A percentile compares a stretch with the other conserved stretches of the same genome.
Conservation (phyloP, 129 eudicot genomes). For the Lactuca saligna region DNA sequence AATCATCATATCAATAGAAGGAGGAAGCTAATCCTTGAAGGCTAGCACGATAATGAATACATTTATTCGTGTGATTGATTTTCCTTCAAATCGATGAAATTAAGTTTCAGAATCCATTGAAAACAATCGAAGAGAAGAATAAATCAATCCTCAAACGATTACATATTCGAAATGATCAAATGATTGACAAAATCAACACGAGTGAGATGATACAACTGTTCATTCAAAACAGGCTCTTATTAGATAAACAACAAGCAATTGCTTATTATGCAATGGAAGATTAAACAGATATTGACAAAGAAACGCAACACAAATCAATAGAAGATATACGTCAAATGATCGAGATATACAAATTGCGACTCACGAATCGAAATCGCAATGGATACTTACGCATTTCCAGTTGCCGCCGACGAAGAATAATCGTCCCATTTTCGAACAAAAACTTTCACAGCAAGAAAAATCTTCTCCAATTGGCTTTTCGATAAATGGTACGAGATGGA, state of each 20-base stretch:
- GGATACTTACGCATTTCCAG: conserved; percentile 64
- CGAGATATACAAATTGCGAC: neutral
- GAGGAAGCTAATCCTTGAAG: neutral
- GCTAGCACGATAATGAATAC: neutral
- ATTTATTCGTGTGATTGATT: neutral
- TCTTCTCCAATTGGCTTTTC: neutral
- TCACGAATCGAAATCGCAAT: neutral
- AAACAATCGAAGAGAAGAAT: neutral
- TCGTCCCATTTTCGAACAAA: conserved; percentile 42
- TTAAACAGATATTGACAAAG: neutral
- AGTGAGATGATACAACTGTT: neutral
- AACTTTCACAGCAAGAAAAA: conserved; percentile 10
- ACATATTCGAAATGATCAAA: neutral
- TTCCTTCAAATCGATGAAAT: too few relatives aligned
- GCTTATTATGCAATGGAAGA: neutral
- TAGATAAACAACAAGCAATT: neutral
- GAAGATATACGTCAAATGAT: conserved; percentile 4
- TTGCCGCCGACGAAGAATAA: conserved; percentile 73
- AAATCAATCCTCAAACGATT: neutral
- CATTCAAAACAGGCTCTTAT: neutral
- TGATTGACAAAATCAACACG: conserved; percentile 2
- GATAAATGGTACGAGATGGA: neutral
- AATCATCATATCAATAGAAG: neutral
- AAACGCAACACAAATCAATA: neutral
- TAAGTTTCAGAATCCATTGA: neutral